phyloP scores from a whole-genome alignment of 2,329 filamentous ascomycete species.

The Curvularia spicifera region DNA sequence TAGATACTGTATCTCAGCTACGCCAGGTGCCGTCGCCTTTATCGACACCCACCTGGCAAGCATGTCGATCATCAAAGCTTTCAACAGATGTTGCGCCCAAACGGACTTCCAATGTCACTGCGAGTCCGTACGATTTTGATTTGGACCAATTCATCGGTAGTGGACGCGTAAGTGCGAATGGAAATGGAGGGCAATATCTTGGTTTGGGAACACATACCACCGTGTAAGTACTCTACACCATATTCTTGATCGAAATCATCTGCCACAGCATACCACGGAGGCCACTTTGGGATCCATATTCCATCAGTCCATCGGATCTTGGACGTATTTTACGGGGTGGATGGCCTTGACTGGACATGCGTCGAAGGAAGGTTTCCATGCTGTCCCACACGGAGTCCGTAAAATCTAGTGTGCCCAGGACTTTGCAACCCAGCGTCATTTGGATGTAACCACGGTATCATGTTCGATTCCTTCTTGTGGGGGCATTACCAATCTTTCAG shows the following conservation, averaged over 20 bases:
- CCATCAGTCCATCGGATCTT: too few relatives aligned
- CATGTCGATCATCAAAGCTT: neutral
- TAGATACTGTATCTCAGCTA: conserved; percentile 2
- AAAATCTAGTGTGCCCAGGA: too few relatives aligned
- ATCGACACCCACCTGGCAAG: neutral
- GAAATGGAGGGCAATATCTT: neutral
- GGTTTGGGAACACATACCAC: conserved; percentile 1
- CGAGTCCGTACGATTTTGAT: conserved; percentile 5
- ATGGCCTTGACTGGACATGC: neutral
- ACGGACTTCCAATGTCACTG: neutral
- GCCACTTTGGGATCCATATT: neutral
- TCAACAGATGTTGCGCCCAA: neutral
- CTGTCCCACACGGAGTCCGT: neutral
- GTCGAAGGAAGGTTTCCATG: neutral
- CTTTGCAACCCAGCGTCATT: neutral
- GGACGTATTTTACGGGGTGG: neutral
- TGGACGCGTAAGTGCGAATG: neutral
- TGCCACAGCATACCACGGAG: neutral
- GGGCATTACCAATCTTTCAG: neutral
- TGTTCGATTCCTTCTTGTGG: neutral
- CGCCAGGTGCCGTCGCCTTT: neutral
- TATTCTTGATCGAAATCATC: conserved; percentile 8
- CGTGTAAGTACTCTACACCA: conserved; percentile 18
- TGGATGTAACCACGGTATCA: neutral
- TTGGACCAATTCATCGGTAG: neutral